phyloP scores from a whole-genome alignment of 768 basidiomycete genomes.

The Chalciporus sphaerocephalus region DNA sequence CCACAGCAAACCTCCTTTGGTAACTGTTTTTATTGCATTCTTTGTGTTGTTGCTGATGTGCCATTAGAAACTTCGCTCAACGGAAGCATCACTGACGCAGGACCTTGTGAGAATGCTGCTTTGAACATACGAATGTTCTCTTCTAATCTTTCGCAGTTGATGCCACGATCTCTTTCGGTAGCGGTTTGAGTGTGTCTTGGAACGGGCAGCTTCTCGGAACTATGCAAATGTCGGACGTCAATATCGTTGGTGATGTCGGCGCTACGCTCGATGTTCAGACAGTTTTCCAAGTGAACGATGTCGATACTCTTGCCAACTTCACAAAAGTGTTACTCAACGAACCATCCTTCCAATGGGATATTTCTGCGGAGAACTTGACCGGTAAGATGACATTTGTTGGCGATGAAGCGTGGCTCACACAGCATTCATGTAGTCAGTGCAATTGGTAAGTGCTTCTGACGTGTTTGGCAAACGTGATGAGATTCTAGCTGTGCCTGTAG shows the following conservation, averaged over 20 bases:
- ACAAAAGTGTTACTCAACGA: constrained; percentile 62
- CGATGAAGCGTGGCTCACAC: constrained; percentile 3
- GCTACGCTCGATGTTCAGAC: constrained; percentile 52
- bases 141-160: constrained; percentile 43
- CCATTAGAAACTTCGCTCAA: constrained; percentile 46
- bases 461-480: neutral
- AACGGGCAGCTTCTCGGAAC: constrained; percentile 51
- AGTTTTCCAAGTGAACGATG: constrained; percentile 54
- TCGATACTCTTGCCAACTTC: constrained; percentile 55
- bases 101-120: constrained; percentile 53
- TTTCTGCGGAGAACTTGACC: constrained; percentile 59
- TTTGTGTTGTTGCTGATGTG: constrained; percentile 2
- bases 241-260: constrained; percentile 60
- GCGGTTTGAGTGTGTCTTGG: constrained; percentile 62
- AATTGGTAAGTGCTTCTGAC: constrained; percentile 40
- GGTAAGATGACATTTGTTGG: constrained; percentile 35
- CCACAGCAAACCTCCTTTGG: constrained; percentile 56
- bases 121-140: neutral
- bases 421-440: constrained; percentile 47
- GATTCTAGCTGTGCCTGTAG: constrained; percentile 26
- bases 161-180: constrained; percentile 60
- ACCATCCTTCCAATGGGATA: constrained; percentile 67
- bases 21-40: constrained; percentile 18
- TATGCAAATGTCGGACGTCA: constrained; percentile 56
- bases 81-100: constrained; percentile 64